Conservation (phyloP, 139 green algal species). For the Edaphochlamys debaryana region DNA sequence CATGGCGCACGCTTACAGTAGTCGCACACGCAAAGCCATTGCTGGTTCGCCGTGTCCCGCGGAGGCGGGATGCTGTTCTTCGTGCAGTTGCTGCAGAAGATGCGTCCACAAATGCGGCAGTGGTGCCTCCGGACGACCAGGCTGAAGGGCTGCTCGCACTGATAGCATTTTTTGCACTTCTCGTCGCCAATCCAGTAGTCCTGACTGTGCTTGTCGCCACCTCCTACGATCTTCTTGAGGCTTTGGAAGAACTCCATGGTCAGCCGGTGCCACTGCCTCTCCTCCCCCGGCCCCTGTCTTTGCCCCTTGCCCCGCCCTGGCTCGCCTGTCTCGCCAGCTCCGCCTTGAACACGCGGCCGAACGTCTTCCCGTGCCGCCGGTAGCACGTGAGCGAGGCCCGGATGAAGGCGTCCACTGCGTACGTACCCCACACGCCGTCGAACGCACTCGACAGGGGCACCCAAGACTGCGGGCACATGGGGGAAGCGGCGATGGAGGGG, state of each 20-base stretch:
- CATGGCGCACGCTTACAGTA: slow-evolving; percentile 66
- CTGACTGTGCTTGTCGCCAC: slow-evolving; percentile 30
- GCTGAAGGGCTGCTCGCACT: slow-evolving; percentile 60
- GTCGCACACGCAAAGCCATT: slow-evolving; percentile 65
- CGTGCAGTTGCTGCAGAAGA: slow-evolving; percentile 68
- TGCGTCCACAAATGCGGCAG: slow-evolving; percentile 62
- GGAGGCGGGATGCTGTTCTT: slow-evolving; percentile 48
- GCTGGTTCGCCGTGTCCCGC: slow-evolving; percentile 34
- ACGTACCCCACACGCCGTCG: too few species aligned
- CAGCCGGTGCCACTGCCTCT: too few species aligned
- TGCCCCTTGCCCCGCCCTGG: too few species aligned
- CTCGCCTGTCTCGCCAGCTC: too few species aligned
- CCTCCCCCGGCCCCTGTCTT: too few species aligned
- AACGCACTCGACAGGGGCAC: too few species aligned
- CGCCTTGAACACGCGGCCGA: too few species aligned
- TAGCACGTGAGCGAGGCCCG: too few species aligned
- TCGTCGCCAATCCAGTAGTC: slow-evolving; percentile 65
- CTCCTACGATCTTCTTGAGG: slow-evolving; percentile 3
- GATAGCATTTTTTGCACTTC: slow-evolving; percentile 59
- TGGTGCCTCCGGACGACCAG: slow-evolving; percentile 57
- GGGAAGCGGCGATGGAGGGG: too few species aligned
- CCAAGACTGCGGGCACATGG: too few species aligned
- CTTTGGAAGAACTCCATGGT: slow-evolving; percentile 9
- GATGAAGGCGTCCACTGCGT: too few species aligned
- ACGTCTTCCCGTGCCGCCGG: too few species aligned